Percentiles rank a stretch among this genome's conserved stretches.
Conservation (phyloP, 805 yeast genomes). For the Yarrowia phangngaensis region DNA sequence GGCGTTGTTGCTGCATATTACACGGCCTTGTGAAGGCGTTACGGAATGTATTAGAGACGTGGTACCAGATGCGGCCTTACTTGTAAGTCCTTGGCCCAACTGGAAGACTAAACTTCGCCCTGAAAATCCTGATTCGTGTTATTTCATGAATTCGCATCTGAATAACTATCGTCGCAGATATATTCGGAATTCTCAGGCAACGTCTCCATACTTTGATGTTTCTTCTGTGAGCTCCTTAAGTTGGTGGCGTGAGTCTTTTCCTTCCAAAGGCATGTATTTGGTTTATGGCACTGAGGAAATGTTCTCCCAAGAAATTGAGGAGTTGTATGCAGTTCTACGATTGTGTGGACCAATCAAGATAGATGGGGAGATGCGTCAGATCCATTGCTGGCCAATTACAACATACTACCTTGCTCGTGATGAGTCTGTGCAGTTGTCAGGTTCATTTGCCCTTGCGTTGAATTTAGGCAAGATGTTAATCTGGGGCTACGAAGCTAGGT, state of each 20-base stretch:
- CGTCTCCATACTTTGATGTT: conserved; percentile 28
- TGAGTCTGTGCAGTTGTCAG: conserved; percentile 11
- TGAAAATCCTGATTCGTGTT: conserved; percentile 1
- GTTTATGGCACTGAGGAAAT: conserved; percentile 47
- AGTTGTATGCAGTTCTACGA: conserved; percentile 36
- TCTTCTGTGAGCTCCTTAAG: conserved; percentile 26
- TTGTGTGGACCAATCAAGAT: conserved; percentile 39
- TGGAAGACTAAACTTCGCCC: conserved; percentile 5
- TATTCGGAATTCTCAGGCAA: conserved; percentile 1
- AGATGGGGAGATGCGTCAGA: conserved; percentile 38
- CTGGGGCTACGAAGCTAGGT: conserved; percentile 15
- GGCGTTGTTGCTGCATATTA: conserved; percentile 41
- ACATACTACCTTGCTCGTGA: conserved; percentile 13
- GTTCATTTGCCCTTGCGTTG: conserved; percentile 13
- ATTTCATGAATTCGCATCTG: conserved; percentile 1
- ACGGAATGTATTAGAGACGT: conserved; percentile 6
- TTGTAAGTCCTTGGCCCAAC: conserved; percentile 40
- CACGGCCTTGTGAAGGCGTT: conserved; percentile 37
- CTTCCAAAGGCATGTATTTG: conserved; percentile 44
- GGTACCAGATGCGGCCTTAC: conserved; percentile 39
- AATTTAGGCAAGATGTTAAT: conserved; percentile 19
- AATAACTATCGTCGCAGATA: conserved; percentile 7
- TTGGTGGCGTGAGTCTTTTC: conserved; percentile 45
- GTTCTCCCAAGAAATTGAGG: conserved; percentile 41
- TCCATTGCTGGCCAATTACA: conserved; percentile 50